Percentiles rank a stretch among this genome's conserved stretches.
Conservation (phyloP, 2,329 filamentous ascomycete genomes). For the Pezicula radicicola region DNA sequence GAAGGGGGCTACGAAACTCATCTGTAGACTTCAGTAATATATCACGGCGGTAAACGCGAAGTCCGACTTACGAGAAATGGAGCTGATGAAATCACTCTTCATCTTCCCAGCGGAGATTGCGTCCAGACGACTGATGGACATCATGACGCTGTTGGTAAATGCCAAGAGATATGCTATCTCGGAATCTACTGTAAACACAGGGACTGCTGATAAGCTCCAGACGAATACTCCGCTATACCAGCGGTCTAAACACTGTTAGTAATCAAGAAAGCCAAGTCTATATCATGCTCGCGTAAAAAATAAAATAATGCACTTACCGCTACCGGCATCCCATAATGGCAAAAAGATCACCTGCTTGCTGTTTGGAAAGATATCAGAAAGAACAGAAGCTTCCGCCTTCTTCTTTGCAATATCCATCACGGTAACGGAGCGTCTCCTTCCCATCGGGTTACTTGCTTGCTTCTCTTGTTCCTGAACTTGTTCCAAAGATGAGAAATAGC, state of each 20-base stretch:
- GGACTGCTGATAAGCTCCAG: conserved; percentile 18
- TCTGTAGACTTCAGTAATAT: conserved; percentile 11
- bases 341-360: conserved; percentile 27
- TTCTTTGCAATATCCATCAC: conserved; percentile 13
- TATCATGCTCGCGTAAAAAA: too few species aligned
- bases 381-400: conserved; percentile 20
- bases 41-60: not conserved
- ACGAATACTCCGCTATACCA: conserved; percentile 25
- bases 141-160: conserved; percentile 24
- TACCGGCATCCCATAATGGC: conserved; percentile 26
- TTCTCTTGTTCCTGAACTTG: conserved; percentile 14
- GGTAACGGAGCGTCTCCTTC: conserved; percentile 8
- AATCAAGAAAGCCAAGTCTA: too few species aligned
- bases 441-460: conserved; percentile 4
- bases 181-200: conserved; percentile 22
- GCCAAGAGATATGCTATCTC: conserved; percentile 22
- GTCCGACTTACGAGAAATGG: conserved; percentile 19
- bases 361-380: conserved; percentile 22
- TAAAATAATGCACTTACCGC: conserved; percentile 11
- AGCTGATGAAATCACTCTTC: conserved; percentile 26
- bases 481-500: conserved; percentile 26
- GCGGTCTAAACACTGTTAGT: conserved; percentile 9
- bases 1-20: conserved; percentile 24
- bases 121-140: conserved; percentile 23
- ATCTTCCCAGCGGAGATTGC: conserved; percentile 22